Evolutionary conservation across 2,329 filamentous ascomycete genomes (phyloP), one percentile per base, ranked within the genome.

Genomic region (Gyromitra esculenta): DNA sequence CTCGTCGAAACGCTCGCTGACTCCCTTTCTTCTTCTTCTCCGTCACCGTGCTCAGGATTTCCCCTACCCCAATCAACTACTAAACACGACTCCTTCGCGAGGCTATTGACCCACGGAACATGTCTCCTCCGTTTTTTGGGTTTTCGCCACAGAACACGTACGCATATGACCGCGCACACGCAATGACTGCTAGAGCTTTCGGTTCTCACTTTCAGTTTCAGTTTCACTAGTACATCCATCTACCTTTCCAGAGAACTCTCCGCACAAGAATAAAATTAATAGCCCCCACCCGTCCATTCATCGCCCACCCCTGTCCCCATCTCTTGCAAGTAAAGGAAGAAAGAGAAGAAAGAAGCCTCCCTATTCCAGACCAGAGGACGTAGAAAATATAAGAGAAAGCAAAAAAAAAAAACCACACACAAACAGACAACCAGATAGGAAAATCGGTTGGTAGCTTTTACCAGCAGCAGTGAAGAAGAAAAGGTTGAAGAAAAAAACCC

Each of bases 361-460:
- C 81, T 77, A 82, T 81, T 80, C 70, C 76, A 79, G 81, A 82
- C 82, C 83, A 81, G 82, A 79, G 81, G 77, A 80, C 80, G 25
- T 31, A 31, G 25, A 31, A 31, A 31, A 31, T 31, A 3, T 31
- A 31, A 31, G 25, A 31, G 25, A 31, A 3, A 31, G 25, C 25
- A 77, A 79, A 80, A 77, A 62, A 67, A 75, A 80, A 68, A 77
- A 75, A 81, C 65, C 75, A 79, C 81, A 80, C 8, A 11, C 15
- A n/a, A 13, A 70, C 80, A 80, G 79, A 73, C 77, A 79, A 79
- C 78, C 79, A 81, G 79, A 79, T 75, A 77, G 81, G 80, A 77
- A 31, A 75, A 79, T 67, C 31, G 18, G 35, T 65, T 31, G 48
- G 48, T 70, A 64, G 65, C 31, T 50, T 31, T 62, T 73, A 66